Percentiles rank a stretch among this genome's conserved stretches.
Conservation (phyloP, 495 filamentous ascomycete species). For the Bombardia bombarda region DNA sequence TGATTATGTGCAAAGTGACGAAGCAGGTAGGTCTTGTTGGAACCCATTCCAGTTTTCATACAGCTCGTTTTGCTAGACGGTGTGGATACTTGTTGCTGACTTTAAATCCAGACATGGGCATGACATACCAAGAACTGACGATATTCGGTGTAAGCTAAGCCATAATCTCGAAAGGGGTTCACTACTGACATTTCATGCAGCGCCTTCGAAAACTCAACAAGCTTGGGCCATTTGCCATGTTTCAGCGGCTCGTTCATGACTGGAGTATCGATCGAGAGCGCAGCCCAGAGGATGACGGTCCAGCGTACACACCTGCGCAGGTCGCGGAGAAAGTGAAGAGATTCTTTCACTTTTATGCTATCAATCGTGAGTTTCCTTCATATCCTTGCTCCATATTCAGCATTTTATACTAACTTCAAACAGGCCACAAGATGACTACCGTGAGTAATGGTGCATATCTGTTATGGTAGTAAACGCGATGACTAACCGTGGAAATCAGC, state of each 20-base stretch:
- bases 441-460: too few species aligned
- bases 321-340: slow-evolving; percentile 55
- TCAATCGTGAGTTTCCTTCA: slow-evolving; percentile 14
- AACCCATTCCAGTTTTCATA: too few species aligned
- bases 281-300: slow-evolving; percentile 21
- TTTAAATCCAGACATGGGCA: slow-evolving; percentile 65
- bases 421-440: slow-evolving; percentile 58
- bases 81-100: too few species aligned
- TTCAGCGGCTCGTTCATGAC: slow-evolving; percentile 56
- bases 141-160: slow-evolving; percentile 16
- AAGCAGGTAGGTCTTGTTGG: too few species aligned
- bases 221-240: slow-evolving; percentile 67
- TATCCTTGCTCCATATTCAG: not conserved
- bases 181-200: too few species aligned
- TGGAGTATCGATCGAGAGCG: slow-evolving; percentile 49
- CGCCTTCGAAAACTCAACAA: slow-evolving; percentile 62
- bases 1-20: slow-evolving; percentile 56
- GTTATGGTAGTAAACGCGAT: too few species aligned
- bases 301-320: slow-evolving; percentile 22
- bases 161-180: too few species aligned
- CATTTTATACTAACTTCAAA: not conserved
- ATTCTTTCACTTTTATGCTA: slow-evolving; percentile 61
- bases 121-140: slow-evolving; percentile 38
- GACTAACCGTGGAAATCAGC: too few species aligned
- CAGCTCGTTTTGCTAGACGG: too few species aligned